Evolutionary conservation across 495 filamentous ascomycete genomes (phyloP), one percentile per base, ranked within the genome.

Genomic region (Hypoxylon rickii): DNA sequence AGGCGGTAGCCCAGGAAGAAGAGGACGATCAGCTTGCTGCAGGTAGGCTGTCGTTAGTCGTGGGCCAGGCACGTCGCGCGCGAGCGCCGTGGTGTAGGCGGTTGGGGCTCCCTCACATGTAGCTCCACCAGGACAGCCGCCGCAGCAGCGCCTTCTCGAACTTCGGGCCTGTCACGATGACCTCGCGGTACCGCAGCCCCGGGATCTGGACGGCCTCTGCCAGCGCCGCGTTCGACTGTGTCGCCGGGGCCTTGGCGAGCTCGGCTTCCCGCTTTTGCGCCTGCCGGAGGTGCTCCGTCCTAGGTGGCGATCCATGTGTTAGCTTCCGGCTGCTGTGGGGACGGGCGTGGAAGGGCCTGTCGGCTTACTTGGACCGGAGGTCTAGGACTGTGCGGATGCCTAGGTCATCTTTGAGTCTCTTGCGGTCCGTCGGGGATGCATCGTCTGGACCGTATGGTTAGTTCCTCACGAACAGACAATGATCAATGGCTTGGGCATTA

Each of bases 301-400:
- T 87, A 53, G 19, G 7, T 1, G 13, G 10, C 7, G 61, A 55
- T 58, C 32, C 44, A 16, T 3, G 22, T n/a, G 36, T 4, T 6
- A 4, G 41, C n/a, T n/a, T 17, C 29, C 19, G 16, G 15, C 17
- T 13, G 6, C n/a, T n/a, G n/a, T n/a, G 12, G 1, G 4, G 20
- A 3, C 12, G 32, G n/a, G 31, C 11, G 17, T 10, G 17, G 13
- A 13, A 15, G 2, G 7, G 2, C 29, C 10, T 21, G 21, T 37
- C 12, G 8, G 48, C 67, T 38, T 80, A 89, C 87, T 81, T 81
- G 50, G 89, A 89, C 32, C 90, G 82, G 12, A 95, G 72, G 70
- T 95, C 91, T 24, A 96, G 79, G 19, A 95, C 81, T 1, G 83
- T 88, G 20, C 76, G 78, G 39, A 95, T 82, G 38, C 80, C 77